Base-by-base conservation (phyloP, 192 early-diverging fungal genomes). In the Podila epicladia region DNA sequence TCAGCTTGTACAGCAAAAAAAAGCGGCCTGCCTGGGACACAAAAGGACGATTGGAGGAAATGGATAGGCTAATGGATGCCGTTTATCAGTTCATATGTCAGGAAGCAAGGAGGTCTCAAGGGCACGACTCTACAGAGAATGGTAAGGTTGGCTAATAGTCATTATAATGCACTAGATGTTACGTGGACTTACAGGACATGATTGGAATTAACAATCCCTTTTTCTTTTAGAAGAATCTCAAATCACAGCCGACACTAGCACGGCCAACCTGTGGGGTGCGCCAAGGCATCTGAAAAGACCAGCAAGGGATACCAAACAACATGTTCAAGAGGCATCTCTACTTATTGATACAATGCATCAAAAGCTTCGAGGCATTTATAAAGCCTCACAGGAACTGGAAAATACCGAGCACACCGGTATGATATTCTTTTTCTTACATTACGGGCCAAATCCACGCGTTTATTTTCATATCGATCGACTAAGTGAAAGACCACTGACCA, bases 1-100 rank as follows among this genome's bases (percentile, higher is more conserved):
- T 55, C 53, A 55, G 53, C n/a, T 26, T 55, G 24, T 55, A 26
- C 53, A 55, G 24, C 53, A 55, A 55, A n/a, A 55, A 55, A 26
- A 55, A 55, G 53, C 53, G 53, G 24, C 53, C 53, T 55, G 53
- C 53, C n/a, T 55, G 53, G 53, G 53, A 55, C 53, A 55, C 53
- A 4, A 55, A 26, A 55, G 53, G 53, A 11, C 53, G 53, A 55
- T 17, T 55, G n/a, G 53, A 55, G 53, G 53, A 55, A 4, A 24
- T 55, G 53, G 53, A 55, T n/a, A 3, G 24, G 24, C 22, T 55
- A n/a, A 55, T 55, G 53, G 20, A 12, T 55, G n/a, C 53, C 2
- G n/a, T 55, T 22, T 55, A 55, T 22, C 53, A 55, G 24, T 55
- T 24, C 22, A 24, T 26, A 11, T 55, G 26, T 26, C 53, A 55